Base-by-base conservation (phyloP, 192 early-diverging fungal genomes). In the Globomyces pollinis-pini region DNA sequence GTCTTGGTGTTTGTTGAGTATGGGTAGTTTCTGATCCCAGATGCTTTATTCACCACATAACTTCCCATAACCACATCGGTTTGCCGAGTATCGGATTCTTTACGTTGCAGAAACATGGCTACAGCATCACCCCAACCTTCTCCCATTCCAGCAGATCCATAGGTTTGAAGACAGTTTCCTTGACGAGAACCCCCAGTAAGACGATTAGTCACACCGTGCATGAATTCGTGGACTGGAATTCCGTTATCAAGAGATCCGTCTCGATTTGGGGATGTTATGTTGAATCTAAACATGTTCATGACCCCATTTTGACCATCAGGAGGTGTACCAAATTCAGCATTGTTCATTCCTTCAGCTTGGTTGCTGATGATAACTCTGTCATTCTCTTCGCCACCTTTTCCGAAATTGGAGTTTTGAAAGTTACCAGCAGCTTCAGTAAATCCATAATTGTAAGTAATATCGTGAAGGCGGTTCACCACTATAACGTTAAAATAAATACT, bases 141-240 rank as follows among this genome's bases (percentile, higher is more conserved):
- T n/a, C 55, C 55, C 55, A 57, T 57, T 1, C 55, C 55, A 9
- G 35, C 55, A 57, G 55, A 4, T 44, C 39, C 55, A 30, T 9
- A 39, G 32, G 55, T 33, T 26, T 43, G 29, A 49, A 85, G 62
- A 43, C 84, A 85, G 58, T 71, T 63, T 31, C 64, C 69, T 69
- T 81, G 76, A 38, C 74, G 57, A 3, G 72, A 67, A 0, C 84
- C 84, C 32, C 84, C 84, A 0, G 84, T 85, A 39, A 85, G 64
- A 13, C 84, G 74, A 64, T 72, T 79, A 59, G 68, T 63, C 53
- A 85, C 64, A 30, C 81, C 84, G 65, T 85, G 84, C 12, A 59
- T 69, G 59, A 74, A 74, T 68, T 84, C 83, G 58, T 84, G 83
- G 49, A 73, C 63, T 26, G 78, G 61, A 24, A 87, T 74, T 50